Conservation (phyloP, 257 asterid genomes). For the Solanum bulbocastanum region DNA sequence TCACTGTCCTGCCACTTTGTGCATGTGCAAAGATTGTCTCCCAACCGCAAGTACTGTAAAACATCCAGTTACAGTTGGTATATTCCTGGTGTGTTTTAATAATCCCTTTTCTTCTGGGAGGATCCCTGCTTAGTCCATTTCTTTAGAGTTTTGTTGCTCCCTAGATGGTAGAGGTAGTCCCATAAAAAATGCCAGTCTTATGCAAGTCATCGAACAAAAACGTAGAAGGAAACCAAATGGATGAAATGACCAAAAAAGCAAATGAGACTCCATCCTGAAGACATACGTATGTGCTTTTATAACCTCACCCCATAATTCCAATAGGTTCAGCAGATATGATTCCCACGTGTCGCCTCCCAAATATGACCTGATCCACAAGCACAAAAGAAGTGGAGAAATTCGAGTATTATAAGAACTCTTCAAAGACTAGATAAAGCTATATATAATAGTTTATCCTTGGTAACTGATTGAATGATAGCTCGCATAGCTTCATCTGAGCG, state of each 20-base stretch:
- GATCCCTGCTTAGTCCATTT: constrained; percentile 71
- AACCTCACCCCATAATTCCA: constrained; percentile 93
- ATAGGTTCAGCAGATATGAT: constrained; percentile 82
- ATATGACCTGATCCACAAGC: constrained; percentile 47
- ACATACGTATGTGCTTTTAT: background rate
- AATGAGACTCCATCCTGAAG: background rate
- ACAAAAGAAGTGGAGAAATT: background rate
- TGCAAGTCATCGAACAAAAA: constrained; percentile 78
- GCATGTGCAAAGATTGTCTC: background rate
- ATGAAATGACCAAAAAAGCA: background rate
- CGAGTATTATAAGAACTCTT: background rate
- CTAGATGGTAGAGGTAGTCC: constrained; percentile 73
- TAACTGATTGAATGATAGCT: background rate
- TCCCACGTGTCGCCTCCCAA: constrained; percentile 72
- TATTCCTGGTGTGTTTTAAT: background rate
- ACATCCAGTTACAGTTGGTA: background rate
- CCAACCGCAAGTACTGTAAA: background rate
- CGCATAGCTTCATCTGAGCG: background rate
- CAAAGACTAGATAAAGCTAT: background rate
- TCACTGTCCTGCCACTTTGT: background rate
- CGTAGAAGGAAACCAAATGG: constrained; percentile 20
- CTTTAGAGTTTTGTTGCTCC: constrained; percentile 58
- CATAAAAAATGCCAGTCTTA: constrained; percentile 80
- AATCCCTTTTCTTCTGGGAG: constrained; percentile 43
- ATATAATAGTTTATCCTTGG: background rate